These are phyloP conservation scores for Gossypium gossypioides DNA, from an alignment of 441 rosid genomes.

Conservation along the genomic window DNA sequence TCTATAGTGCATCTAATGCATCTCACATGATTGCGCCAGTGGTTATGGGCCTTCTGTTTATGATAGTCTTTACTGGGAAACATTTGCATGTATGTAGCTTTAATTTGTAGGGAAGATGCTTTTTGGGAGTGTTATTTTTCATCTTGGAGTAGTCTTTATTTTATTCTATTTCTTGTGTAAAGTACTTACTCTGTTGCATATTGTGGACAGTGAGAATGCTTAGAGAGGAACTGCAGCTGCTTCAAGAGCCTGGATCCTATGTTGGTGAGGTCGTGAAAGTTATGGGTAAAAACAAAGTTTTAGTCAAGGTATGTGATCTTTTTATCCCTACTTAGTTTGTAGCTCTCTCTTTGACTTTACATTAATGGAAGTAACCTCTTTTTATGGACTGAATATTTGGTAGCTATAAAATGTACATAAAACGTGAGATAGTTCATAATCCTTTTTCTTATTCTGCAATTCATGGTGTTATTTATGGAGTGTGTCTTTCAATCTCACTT, in stretches of 20 bases:
- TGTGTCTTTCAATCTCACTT: neutral
- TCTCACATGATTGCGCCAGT: neutral
- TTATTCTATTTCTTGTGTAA: neutral
- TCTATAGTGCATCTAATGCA: neutral
- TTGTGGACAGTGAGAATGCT: slow-evolving; percentile 68
- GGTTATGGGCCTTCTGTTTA: neutral
- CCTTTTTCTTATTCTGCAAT: neutral
- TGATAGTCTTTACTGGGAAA: neutral
- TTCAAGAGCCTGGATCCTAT: slow-evolving; percentile 97
- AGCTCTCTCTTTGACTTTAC: neutral
- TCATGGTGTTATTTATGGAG: neutral
- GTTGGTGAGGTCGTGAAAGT: slow-evolving; percentile 98
- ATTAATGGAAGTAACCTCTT: neutral
- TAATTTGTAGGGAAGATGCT: neutral
- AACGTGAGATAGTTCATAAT: neutral
- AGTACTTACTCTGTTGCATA: neutral
- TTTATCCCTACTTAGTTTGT: neutral
- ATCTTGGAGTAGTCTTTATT: neutral
- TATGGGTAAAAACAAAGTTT: slow-evolving; percentile 93
- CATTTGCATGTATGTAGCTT: neutral
- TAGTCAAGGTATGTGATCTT: slow-evolving; percentile 60
- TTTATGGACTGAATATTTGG: neutral
- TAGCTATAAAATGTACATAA: neutral
- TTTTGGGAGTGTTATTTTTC: neutral
- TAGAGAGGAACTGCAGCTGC: slow-evolving; percentile 86